phyloP scores from a whole-genome alignment of 2,329 filamentous ascomycete genomes.

The Penicillium sumatraense region DNA sequence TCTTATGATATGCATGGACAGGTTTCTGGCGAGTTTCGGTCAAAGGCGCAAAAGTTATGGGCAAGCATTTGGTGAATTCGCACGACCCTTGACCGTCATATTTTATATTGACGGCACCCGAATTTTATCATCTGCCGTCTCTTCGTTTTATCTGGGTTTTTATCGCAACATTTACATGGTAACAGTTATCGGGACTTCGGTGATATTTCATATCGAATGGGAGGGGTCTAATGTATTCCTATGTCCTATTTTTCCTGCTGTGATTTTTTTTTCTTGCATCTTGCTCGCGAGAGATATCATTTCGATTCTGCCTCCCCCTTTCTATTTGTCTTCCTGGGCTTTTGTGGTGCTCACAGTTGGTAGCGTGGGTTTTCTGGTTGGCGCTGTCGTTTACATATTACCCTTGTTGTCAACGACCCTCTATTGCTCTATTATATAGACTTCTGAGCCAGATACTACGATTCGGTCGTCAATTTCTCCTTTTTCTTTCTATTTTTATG shows the following conservation, averaged over 20 bases:
- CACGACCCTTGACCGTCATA: conserved; percentile 11
- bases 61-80: conserved; percentile 23
- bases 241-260: conserved; percentile 24
- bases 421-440: conserved; percentile 44
- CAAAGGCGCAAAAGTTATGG: conserved; percentile 41
- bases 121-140: conserved; percentile 17
- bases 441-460: conserved; percentile 47
- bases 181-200: conserved; percentile 24
- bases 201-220: conserved; percentile 28
- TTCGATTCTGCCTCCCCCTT: conserved; percentile 15
- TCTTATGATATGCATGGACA: conserved; percentile 48
- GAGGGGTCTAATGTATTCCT: conserved; percentile 30
- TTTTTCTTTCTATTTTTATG: conserved; percentile 1
- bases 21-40: conserved; percentile 46
- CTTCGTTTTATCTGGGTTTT: conserved; percentile 22
- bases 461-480: conserved; percentile 36
- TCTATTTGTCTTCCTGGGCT: conserved; percentile 12
- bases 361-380: conserved; percentile 40
- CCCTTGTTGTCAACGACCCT: conserved; percentile 32
- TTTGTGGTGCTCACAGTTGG: conserved; percentile 35
- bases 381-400: conserved; percentile 41
- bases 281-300: conserved; percentile 12
- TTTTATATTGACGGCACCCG: conserved; percentile 4
- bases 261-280: conserved; percentile 18
- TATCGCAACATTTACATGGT: conserved; percentile 25